Evolutionary conservation across 1,284 basidiomycete genomes (phyloP).

Genomic region (Porogramme epimiltina): DNA sequence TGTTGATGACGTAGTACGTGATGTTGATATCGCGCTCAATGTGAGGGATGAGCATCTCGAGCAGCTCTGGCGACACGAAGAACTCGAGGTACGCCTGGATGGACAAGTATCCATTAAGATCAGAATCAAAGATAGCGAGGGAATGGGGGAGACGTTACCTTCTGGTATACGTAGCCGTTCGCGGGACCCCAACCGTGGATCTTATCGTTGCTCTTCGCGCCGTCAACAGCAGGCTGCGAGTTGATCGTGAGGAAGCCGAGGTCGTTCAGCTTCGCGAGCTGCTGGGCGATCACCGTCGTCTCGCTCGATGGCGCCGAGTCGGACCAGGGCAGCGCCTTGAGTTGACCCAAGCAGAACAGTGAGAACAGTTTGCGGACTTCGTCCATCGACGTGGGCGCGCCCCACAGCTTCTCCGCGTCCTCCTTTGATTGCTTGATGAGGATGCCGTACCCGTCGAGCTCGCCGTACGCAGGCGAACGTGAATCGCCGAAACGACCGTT

Average conservation of each 20-base stretch:
- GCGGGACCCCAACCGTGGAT: slow-evolving; percentile 93
- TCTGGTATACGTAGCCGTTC: slow-evolving; percentile 97
- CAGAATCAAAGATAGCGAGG: too few species aligned
- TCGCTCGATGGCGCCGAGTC: slow-evolving; percentile 86
- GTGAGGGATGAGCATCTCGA: slow-evolving; percentile 74
- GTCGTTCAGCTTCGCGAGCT: slow-evolving; percentile 85
- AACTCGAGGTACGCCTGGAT: slow-evolving; percentile 92
- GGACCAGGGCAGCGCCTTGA: slow-evolving; percentile 93
- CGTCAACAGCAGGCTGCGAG: slow-evolving; percentile 97
- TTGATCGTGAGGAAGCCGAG: slow-evolving; percentile 97
- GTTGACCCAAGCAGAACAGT: slow-evolving; percentile 73
- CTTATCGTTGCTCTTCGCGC: slow-evolving; percentile 84
- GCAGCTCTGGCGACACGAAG: slow-evolving; percentile 53
- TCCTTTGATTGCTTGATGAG: slow-evolving; percentile 84
- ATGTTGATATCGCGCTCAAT: slow-evolving; percentile 90
- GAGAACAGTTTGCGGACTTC: slow-evolving; percentile 81
- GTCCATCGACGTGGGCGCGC: slow-evolving; percentile 66
- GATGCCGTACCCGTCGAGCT: slow-evolving; percentile 94
- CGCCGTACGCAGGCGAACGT: slow-evolving; percentile 95
- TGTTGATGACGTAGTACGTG: slow-evolving; percentile 97
- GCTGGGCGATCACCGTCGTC: slow-evolving; percentile 80
- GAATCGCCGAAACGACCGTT: slow-evolving; percentile 99
- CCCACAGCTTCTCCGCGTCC: slow-evolving; percentile 89
- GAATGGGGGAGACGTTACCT: slow-evolving; percentile 52
- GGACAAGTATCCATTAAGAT: slow-evolving; percentile 6